Conservation (phyloP, 257 asterid species). For the Lavandula angustifolia region DNA sequence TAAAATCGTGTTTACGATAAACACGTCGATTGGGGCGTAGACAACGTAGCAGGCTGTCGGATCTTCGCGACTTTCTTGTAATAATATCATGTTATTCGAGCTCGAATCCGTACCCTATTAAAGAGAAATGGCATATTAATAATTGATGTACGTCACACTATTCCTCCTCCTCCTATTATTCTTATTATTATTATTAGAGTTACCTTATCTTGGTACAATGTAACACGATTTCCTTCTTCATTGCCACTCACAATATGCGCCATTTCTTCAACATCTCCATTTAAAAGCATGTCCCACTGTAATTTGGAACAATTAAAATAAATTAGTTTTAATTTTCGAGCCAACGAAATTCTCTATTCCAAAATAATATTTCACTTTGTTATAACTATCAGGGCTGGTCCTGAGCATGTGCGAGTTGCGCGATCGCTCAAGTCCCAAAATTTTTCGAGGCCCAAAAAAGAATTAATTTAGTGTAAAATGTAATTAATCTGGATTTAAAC, state of each 20-base stretch:
- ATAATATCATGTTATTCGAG: slow-evolving; percentile 30
- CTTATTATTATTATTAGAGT: background rate
- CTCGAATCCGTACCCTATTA: slow-evolving; percentile 33
- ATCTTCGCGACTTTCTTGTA: slow-evolving; percentile 53
- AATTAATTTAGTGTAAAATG: no score
- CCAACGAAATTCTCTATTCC: no score
- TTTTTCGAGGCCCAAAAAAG: no score
- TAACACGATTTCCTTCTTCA: slow-evolving; percentile 35
- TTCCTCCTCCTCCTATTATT: background rate
- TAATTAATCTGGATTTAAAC: no score
- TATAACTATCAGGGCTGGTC: no score
- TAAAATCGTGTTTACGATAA: slow-evolving; percentile 29
- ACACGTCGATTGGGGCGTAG: slow-evolving; percentile 48
- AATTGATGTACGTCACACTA: no score
- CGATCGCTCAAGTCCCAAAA: no score
- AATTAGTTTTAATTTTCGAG: no score
- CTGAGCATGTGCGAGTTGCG: no score
- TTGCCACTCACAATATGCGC: slow-evolving; percentile 40
- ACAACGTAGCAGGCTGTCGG: slow-evolving; percentile 48
- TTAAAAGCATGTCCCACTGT: slow-evolving; percentile 49
- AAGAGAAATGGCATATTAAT: no score
- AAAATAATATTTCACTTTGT: no score
- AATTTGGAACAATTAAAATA: no score
- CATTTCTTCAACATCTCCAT: slow-evolving; percentile 36
- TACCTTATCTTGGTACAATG: slow-evolving; percentile 40